Evolutionary conservation across 176 grass and related monocot species (phyloP).

Genomic region (Triticum dicoccoides): DNA sequence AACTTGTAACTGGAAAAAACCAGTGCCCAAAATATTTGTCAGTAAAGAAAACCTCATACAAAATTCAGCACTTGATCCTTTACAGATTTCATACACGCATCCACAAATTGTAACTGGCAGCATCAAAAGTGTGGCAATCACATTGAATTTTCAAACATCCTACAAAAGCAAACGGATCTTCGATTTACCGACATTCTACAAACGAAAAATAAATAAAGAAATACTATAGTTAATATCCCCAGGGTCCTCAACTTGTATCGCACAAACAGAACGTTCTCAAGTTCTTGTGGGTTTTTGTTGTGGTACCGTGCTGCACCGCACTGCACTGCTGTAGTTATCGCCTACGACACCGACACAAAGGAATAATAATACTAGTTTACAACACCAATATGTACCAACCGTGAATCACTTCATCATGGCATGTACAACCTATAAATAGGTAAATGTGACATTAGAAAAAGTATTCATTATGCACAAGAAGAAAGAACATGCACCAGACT

Average conservation of each 20-base stretch:
- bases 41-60: neutral
- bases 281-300: neutral
- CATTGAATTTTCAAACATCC: conserved; percentile 32
- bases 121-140: neutral
- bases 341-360: neutral
- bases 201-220: conserved; percentile 12
- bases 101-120: conserved; percentile 10
- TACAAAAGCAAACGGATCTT: neutral
- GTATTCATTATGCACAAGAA: neutral
- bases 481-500: neutral
- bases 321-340: neutral
- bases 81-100: conserved; percentile 14
- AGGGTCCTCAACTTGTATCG: conserved; percentile 14
- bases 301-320: neutral
- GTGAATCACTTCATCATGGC: conserved; percentile 20
- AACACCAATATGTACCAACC: conserved; percentile 25
- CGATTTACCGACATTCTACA: neutral
- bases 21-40: conserved; percentile 14
- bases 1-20: neutral
- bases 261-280: neutral
- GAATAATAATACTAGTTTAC: conserved; percentile 12
- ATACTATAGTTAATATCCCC: conserved; percentile 23
- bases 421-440: neutral
- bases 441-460: conserved; percentile 19
- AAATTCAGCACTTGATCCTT: conserved; percentile 16